phyloP scores from a whole-genome alignment of 106 monocot species.

The Phalaenopsis equestris region DNA sequence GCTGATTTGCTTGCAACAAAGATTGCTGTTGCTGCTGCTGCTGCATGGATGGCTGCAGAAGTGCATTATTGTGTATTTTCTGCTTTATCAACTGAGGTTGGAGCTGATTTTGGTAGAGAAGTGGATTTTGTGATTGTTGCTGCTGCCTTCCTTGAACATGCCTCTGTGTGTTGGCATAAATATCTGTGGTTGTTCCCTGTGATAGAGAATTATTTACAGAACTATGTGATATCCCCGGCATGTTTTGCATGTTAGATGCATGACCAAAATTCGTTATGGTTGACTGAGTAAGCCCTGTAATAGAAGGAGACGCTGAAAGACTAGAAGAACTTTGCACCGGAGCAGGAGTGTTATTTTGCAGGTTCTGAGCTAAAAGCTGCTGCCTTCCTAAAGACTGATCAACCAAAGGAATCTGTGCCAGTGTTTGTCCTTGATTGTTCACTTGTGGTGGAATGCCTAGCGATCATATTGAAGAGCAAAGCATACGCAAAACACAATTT shows the following conservation, averaged over 20 bases:
- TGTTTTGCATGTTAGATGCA: constrained; percentile 46
- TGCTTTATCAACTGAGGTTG: constrained; percentile 40
- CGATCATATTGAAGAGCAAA: constrained; percentile 23
- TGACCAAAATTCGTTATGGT: constrained; percentile 34
- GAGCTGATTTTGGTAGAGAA: constrained; percentile 45
- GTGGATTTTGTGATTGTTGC: constrained; percentile 44
- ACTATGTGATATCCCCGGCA: constrained; percentile 37
- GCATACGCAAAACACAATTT: neutral
- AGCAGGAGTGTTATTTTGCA: constrained; percentile 49
- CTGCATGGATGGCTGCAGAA: constrained; percentile 41
- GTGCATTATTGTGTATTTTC: constrained; percentile 40
- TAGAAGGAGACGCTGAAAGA: constrained; percentile 30
- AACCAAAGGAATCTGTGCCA: constrained; percentile 10
- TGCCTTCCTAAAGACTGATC: constrained; percentile 14
- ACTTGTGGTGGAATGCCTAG: constrained; percentile 30
- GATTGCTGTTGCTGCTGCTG: constrained; percentile 53
- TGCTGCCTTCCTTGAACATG: constrained; percentile 48
- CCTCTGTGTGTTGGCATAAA: constrained; percentile 63
- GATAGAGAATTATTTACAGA: constrained; percentile 31
- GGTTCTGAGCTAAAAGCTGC: constrained; percentile 31
- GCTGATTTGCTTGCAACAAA: constrained; percentile 38
- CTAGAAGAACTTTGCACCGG: constrained; percentile 31
- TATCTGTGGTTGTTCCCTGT: constrained; percentile 29
- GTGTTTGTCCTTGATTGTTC: constrained; percentile 36
- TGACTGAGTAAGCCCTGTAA: constrained; percentile 49